These are phyloP conservation scores for Paramecium sonneborni DNA, from an alignment of 73 alveolate genomes.

Conservation along the genomic window DNA sequence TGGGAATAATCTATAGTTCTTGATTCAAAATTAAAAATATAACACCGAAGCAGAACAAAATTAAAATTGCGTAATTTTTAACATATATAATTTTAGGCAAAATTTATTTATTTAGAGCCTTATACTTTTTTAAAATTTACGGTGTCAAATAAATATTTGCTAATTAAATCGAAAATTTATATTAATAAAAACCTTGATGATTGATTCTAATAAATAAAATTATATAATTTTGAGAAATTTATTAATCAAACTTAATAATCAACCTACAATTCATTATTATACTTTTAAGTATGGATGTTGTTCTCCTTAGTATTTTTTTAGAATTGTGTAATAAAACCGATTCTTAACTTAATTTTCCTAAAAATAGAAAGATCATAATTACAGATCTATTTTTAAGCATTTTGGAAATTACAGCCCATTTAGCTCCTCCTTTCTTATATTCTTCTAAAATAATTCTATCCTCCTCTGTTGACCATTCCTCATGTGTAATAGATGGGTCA, in stretches of 20 bases:
- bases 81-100: neutral
- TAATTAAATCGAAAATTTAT: neutral
- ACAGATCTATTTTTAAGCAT: constrained; percentile 1
- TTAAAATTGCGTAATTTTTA: neutral
- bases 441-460: constrained; percentile 68
- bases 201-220: neutral
- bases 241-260: neutral
- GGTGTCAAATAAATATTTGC: neutral
- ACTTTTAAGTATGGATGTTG: constrained; percentile 34
- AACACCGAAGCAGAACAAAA: too few species aligned
- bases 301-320: constrained; percentile 15
- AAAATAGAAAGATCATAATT: neutral
- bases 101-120: constrained; percentile 20
- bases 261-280: neutral
- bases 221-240: neutral
- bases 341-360: constrained; percentile 48
- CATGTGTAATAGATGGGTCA: constrained; percentile 90
- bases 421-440: neutral
- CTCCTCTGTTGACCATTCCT: constrained; percentile 92
- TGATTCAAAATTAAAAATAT: too few species aligned
- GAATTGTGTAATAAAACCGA: constrained; percentile 13
- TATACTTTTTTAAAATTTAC: neutral
- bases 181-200: neutral
- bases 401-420: constrained; percentile 31
- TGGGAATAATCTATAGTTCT: too few species aligned